Conservation (phyloP, 345 rosid species). For the Litchi chinensis region DNA sequence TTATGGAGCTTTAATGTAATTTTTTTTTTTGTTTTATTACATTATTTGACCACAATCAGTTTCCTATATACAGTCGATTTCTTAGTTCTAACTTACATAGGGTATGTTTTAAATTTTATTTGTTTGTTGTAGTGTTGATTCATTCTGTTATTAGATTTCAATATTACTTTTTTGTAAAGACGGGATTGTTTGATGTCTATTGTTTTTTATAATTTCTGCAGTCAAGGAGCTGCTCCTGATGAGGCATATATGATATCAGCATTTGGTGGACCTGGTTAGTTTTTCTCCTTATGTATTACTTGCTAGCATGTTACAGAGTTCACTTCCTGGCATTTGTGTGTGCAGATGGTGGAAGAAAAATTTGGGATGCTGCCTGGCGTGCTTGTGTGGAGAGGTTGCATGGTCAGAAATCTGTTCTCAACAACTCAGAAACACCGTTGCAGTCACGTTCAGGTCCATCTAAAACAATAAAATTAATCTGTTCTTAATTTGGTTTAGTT, state of each 20-base stretch:
- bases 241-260: constrained; percentile 97
- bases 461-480: background rate
- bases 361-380: constrained; percentile 89
- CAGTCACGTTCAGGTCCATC: constrained; percentile 67
- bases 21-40: background rate
- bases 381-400: constrained; percentile 57
- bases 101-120: background rate
- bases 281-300: constrained; percentile 19
- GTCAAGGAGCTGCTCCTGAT: constrained; percentile 90
- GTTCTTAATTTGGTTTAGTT: constrained; percentile 12
- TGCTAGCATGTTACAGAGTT: constrained; percentile 1
- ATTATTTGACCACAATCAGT: background rate
- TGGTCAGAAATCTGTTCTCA: constrained; percentile 51
- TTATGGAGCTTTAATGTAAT: constrained; percentile 92
- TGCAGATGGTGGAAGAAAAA: constrained; percentile 78
- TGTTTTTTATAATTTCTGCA: constrained; percentile 41
- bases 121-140: background rate
- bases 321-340: constrained; percentile 16
- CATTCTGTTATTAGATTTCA: background rate
- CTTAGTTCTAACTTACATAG: background rate
- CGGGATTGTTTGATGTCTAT: constrained; percentile 6
- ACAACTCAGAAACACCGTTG: constrained; percentile 66
- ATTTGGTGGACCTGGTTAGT: constrained; percentile 90
- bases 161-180: background rate
- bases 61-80: background rate